Conservation (phyloP, 176 grass and related monocot genomes). For the Oryza officinalis region DNA sequence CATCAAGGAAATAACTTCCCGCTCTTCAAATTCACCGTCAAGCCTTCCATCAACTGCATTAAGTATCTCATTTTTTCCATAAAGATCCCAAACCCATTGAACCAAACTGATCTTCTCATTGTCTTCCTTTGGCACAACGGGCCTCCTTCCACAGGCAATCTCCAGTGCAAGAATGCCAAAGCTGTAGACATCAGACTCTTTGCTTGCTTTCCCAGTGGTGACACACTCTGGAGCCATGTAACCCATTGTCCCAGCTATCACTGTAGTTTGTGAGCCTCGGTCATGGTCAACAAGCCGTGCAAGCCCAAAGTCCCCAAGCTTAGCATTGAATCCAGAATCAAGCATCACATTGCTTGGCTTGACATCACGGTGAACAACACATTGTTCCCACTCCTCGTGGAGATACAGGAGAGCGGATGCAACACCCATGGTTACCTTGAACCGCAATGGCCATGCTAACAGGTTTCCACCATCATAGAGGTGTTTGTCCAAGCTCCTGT, state of each 20-base stretch:
- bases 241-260: slow-evolving; percentile 70
- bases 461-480: slow-evolving; percentile 44
- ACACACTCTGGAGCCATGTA: slow-evolving; percentile 71
- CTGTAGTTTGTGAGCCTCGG: slow-evolving; percentile 57
- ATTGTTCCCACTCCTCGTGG: slow-evolving; percentile 79
- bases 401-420: slow-evolving; percentile 68
- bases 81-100: slow-evolving; percentile 67
- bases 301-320: slow-evolving; percentile 76
- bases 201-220: slow-evolving; percentile 65
- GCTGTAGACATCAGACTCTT: slow-evolving; percentile 73
- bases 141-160: slow-evolving; percentile 54
- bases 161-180: slow-evolving; percentile 69
- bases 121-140: slow-evolving; percentile 54
- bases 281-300: slow-evolving; percentile 69
- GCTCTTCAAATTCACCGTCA: slow-evolving; percentile 43
- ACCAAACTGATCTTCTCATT: slow-evolving; percentile 45
- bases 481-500: slow-evolving; percentile 66
- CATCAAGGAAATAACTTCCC: slow-evolving; percentile 50
- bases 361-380: slow-evolving; percentile 64
- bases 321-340: slow-evolving; percentile 63
- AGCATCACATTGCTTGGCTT: slow-evolving; percentile 84
- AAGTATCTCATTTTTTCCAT: slow-evolving; percentile 53
- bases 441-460: slow-evolving; percentile 44
- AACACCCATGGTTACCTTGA: slow-evolving; percentile 53
- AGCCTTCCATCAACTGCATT: slow-evolving; percentile 54